phyloP scores from a whole-genome alignment of 768 basidiomycete species.

The Mycena filopes region DNA sequence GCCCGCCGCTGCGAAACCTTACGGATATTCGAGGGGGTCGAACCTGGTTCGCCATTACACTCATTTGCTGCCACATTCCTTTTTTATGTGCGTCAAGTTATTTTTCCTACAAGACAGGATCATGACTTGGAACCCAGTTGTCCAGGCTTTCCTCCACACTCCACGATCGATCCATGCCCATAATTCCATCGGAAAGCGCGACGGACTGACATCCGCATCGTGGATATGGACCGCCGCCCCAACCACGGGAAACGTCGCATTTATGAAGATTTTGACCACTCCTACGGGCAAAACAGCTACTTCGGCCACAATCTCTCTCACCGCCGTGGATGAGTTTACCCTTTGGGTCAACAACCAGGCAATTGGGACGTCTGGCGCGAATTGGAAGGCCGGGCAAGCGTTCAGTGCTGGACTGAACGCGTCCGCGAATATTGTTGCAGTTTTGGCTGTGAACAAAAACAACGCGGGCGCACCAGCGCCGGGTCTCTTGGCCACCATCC shows the following conservation, averaged over 20 bases:
- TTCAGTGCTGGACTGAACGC: slow-evolving; percentile 13
- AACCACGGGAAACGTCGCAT: slow-evolving; percentile 21
- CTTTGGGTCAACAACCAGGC: slow-evolving; percentile 20
- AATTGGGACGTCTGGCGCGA: slow-evolving; percentile 13
- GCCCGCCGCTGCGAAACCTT: not conserved
- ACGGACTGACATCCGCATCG: slow-evolving; percentile 16
- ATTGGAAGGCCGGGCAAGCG: slow-evolving; percentile 16
- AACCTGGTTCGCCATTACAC: slow-evolving; percentile 19
- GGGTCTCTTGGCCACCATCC: slow-evolving; percentile 19
- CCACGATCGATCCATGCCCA: slow-evolving; percentile 14
- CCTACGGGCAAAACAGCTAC: slow-evolving; percentile 13
- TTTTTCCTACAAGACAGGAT: not conserved
- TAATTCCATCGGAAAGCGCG: slow-evolving; percentile 16
- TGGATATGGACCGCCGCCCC: slow-evolving; percentile 24
- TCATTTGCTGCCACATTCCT: slow-evolving; percentile 27
- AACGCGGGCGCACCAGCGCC: slow-evolving; percentile 4
- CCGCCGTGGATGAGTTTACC: slow-evolving; percentile 22
- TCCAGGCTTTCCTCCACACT: slow-evolving; percentile 1
- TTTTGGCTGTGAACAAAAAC: slow-evolving; percentile 18
- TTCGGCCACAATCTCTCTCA: slow-evolving; percentile 16
- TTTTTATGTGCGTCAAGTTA: slow-evolving; percentile 13
- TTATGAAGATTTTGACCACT: slow-evolving; percentile 9
- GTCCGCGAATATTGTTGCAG: slow-evolving; percentile 9
- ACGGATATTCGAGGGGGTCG: slow-evolving; percentile 14
- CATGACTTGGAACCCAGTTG: slow-evolving; percentile 5